Conservation (phyloP, 768 basidiomycete species). For the Mycena olivaceomarginata region DNA sequence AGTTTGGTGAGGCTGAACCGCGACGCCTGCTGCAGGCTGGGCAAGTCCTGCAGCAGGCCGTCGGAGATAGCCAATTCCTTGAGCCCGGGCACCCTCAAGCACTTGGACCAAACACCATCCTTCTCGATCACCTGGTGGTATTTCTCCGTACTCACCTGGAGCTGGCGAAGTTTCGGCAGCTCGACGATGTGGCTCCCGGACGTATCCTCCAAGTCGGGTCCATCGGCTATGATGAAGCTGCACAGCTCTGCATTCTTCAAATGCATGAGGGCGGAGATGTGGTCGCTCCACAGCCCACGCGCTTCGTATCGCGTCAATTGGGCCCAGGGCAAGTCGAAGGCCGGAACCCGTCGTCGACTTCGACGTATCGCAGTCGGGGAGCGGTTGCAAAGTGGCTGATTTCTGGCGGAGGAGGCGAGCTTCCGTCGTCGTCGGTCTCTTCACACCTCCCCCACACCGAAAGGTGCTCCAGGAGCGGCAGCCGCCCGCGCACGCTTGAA, state of each 20-base stretch:
- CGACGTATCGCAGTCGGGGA: slow-evolving; percentile 18
- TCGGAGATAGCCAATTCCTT: slow-evolving; percentile 12
- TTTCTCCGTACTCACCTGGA: slow-evolving; percentile 2
- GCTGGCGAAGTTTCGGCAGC: slow-evolving; percentile 13
- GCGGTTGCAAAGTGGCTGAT: background rate
- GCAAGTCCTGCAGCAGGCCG: slow-evolving; percentile 2
- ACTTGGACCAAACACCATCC: background rate
- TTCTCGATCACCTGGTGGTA: background rate
- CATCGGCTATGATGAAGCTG: slow-evolving; percentile 9
- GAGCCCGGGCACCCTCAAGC: slow-evolving; percentile 9
- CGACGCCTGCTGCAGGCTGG: background rate
- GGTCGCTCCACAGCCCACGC: background rate
- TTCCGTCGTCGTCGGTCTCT: background rate
- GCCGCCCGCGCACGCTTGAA: background rate
- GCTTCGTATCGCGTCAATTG: slow-evolving; percentile 21
- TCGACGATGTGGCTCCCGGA: background rate
- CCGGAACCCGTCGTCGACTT: background rate
- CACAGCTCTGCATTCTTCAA: slow-evolving; percentile 28
- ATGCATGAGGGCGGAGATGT: slow-evolving; percentile 10
- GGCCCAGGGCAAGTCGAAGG: slow-evolving; percentile 14
- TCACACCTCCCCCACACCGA: background rate
- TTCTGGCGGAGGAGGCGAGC: background rate
- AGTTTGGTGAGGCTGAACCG: slow-evolving; percentile 1
- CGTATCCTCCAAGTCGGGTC: background rate
- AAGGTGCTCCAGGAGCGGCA: background rate